Evolutionary conservation across 495 filamentous ascomycete genomes (phyloP), one percentile per base, ranked within the genome.

Genomic region (Penicillium waksmanii): DNA sequence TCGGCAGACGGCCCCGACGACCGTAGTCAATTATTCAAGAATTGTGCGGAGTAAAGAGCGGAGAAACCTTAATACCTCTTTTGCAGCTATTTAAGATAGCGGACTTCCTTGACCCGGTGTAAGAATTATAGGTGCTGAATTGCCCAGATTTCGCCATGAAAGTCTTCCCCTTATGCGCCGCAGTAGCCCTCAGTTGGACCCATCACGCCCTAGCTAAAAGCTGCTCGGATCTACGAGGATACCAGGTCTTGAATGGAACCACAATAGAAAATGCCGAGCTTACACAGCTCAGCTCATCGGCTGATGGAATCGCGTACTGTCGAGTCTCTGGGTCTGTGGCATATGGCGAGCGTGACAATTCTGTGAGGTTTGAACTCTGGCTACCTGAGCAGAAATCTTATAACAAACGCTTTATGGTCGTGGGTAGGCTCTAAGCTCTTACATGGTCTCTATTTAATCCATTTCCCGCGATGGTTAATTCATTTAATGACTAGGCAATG

Each of bases 341-440:
- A 48, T 48, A 48, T 48, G 46, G 46, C 10, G 12, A 48, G n/a
- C 19, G 11, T 25, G 18, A n/a, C 25, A 60, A 60, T n/a, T 53
- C 31, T 12, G 33, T 58, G 15, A 33, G 17, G 12, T 59, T 51
- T 43, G 68, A 74, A 42, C 53, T 75, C 5, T 73, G 63, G 63
- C 51, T 74, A 0, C 74, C 73, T 1, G 44, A 57, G 10, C 8
- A 46, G 0, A 34, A 55, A 2, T 49, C 63, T 23, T 75, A 73
- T 46, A 70, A 73, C 34, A 63, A 55, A 10, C 56, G 72, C 54
- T 75, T 69, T 34, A 51, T 75, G 35, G 70, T 68, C 7, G 71
- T 71, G 7, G 73, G 70, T 73, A 64, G 38, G 66, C 44, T 6
- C 33, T 27, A 64, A 43, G 66, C 44, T 6, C 33, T 27, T 36